phyloP scores from a whole-genome alignment of 2,329 filamentous ascomycete genomes.

The Sclerotinia trifoliorum region DNA sequence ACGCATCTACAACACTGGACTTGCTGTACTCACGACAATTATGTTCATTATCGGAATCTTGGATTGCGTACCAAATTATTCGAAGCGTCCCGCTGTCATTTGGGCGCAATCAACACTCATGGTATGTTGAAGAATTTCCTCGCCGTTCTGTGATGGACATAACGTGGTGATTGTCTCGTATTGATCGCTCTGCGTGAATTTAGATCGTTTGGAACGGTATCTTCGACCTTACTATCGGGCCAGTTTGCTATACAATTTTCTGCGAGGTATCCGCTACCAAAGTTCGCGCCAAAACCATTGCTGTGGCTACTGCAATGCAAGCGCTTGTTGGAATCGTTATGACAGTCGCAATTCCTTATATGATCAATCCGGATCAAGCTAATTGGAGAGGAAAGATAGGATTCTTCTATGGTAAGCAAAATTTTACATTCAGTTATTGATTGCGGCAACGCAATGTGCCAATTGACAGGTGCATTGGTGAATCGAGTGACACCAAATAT shows the following conservation, averaged over 20 bases:
- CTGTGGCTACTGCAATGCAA: slow-evolving; percentile 31
- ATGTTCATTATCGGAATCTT: slow-evolving; percentile 48
- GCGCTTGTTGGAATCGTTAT: slow-evolving; percentile 30
- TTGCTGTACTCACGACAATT: slow-evolving; percentile 49
- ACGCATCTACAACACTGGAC: slow-evolving; percentile 62
- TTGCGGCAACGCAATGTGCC: neutral
- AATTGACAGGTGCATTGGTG: neutral
- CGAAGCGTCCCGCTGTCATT: slow-evolving; percentile 27
- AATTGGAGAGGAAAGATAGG: slow-evolving; percentile 36
- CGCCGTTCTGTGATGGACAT: slow-evolving; percentile 30
- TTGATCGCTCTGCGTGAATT: neutral
- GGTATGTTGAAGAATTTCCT: slow-evolving; percentile 37
- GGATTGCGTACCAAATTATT: slow-evolving; percentile 42
- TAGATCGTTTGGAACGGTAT: slow-evolving; percentile 32
- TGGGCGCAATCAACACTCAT: slow-evolving; percentile 31
- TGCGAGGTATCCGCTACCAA: slow-evolving; percentile 47
- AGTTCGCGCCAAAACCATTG: slow-evolving; percentile 40
- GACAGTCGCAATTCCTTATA: slow-evolving; percentile 35
- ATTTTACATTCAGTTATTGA: neutral
- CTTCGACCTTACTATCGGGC: slow-evolving; percentile 37
- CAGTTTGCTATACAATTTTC: slow-evolving; percentile 45
- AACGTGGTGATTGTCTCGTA: neutral
- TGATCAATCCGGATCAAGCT: slow-evolving; percentile 42
- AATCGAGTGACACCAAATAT: neutral
- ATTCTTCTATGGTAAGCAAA: slow-evolving; percentile 36